Evolutionary conservation across 2,329 filamentous ascomycete species (phyloP).

Genomic region (Cladosporium sp.): DNA sequence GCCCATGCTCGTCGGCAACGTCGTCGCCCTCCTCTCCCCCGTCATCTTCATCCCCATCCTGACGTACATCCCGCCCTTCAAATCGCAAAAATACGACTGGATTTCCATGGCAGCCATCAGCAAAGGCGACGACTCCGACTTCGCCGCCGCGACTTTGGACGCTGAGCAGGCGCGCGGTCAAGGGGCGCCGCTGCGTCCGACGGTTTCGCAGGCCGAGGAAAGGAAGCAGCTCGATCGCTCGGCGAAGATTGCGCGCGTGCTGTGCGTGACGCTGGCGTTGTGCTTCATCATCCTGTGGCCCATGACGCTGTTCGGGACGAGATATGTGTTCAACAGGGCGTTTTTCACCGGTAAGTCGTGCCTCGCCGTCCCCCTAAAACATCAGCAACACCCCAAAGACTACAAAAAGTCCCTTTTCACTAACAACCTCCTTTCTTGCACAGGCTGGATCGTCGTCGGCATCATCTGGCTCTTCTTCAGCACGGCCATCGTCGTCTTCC

Average conservation of each 20-base stretch:
- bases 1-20: conserved; percentile 84
- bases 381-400: too few relatives aligned
- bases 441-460: conserved; percentile 42
- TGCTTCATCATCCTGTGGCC: conserved; percentile 80
- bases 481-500: conserved; percentile 69
- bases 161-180: conserved; percentile 58
- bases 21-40: conserved; percentile 72
- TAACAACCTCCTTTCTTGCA: too few relatives aligned
- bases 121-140: conserved; percentile 69
- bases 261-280: conserved; percentile 63
- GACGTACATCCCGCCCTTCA: conserved; percentile 58
- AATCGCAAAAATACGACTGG: conserved; percentile 76
- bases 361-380: too few relatives aligned
- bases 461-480: conserved; percentile 56
- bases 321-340: conserved; percentile 74
- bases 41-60: conserved; percentile 68
- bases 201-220: conserved; percentile 40
- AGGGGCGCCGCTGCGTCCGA: conserved; percentile 21
- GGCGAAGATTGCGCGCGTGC: conserved; percentile 49
- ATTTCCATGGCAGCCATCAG: conserved; percentile 72
- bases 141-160: conserved; percentile 62
- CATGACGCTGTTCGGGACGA: conserved; percentile 81
- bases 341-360: conserved; percentile 58
- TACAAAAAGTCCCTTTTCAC: too few relatives aligned
- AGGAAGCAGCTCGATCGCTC: conserved; percentile 35